Base-by-base conservation (phyloP, 2,329 filamentous ascomycete genomes). In the Phyllosticta citrichinensis region DNA sequence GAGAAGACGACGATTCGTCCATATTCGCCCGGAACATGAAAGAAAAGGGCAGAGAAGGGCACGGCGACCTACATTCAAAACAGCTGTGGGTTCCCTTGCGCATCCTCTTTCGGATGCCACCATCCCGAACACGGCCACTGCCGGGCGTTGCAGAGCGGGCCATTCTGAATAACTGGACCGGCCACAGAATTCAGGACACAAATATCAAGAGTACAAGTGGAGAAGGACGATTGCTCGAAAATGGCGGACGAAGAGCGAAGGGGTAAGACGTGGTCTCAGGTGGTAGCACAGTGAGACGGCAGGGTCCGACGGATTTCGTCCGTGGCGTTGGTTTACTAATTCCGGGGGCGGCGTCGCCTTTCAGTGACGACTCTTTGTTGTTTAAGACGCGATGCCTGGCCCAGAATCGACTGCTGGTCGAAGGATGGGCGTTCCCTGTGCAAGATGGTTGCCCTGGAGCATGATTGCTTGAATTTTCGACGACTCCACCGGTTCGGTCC, bases 1-100 rank as follows among this genome's bases (percentile, higher is more conserved):
- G 40, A 52, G 24, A 52, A 56, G 58, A 24, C n/a, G 58, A 33
- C 51, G 14, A 19, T 11, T 25, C 56, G 27, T 33, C 20, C 35
- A 30, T 53, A 53, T 35, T 54, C 20, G 57, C 51, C 4, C 33
- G 35, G 47, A 35, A n/a, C 14, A 2, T 30, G 27, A 8, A 14
- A 47, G 4, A n/a, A 4, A 47, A 40, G 20, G n/a, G 54, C 2
- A 58, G 12, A 35, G 24, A 17, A 5, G 30, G 51, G 12, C 25
- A 30, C 22, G n/a, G 30, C 22, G 20, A 30, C 73, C 61, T 74
- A 75, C 74, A 76, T 70, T 76, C 74, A 62, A 76, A 76, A 66
- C 74, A 76, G 64, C 73, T 75, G 65, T 75, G 74, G 56, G 74
- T 76, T 22, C 74, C 74, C 65, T 76, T 76, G 58, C 74, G 69